Evolutionary conservation across 202 grass and related monocot species (phyloP).

Genomic region (Panicum hallii): DNA sequence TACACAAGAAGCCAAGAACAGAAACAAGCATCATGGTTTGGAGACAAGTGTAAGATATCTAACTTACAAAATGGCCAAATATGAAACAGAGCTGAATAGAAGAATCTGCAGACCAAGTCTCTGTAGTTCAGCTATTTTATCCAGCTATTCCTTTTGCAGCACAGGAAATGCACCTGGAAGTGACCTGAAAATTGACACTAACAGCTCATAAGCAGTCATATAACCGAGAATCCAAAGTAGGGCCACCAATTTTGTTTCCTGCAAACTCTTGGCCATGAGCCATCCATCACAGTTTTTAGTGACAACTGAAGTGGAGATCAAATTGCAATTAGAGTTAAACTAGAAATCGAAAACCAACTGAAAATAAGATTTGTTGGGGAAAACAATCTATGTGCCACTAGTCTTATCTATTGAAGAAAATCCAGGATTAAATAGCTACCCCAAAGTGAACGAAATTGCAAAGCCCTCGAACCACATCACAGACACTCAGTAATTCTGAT

Average conservation of each 20-base stretch:
- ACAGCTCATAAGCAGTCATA: neutral
- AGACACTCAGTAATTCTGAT: constrained; percentile 5
- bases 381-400: neutral
- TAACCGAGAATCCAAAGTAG: neutral
- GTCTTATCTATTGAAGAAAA: neutral
- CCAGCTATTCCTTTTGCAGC: constrained; percentile 9
- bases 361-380: constrained; percentile 12
- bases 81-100: constrained; percentile 4
- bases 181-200: constrained; percentile 44
- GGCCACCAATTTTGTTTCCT: neutral
- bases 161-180: constrained; percentile 22
- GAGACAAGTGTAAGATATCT: neutral
- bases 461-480: constrained; percentile 4
- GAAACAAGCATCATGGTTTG: constrained; percentile 16
- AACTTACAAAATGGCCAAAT: constrained; percentile 39
- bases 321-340: constrained; percentile 7
- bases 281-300: constrained; percentile 2
- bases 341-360: neutral
- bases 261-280: neutral
- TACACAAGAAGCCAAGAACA: neutral
- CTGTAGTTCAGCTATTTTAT: constrained; percentile 2
- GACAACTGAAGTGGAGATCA: neutral
- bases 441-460: constrained; percentile 11
- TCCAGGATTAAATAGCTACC: neutral
- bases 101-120: constrained; percentile 23